A percentile compares a stretch with the other conserved stretches of the same genome.
Evolutionary conservation across 2,329 filamentous ascomycete species (phyloP).

Genomic region (Sporothrix protearum): DNA sequence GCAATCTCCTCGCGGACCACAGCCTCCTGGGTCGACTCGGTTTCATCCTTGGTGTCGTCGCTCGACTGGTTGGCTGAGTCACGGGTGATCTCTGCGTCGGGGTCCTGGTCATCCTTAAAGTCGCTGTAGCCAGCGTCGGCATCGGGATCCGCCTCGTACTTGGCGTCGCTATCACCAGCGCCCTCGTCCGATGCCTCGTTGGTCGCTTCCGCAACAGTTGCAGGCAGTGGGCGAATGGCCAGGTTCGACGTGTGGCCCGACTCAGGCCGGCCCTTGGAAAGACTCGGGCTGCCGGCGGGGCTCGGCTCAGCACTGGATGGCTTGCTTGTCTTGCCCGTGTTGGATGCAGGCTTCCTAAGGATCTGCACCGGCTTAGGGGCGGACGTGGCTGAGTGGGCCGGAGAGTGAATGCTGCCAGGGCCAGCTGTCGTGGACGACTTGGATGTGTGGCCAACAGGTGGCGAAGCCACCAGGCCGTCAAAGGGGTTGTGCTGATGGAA

Average conservation of each 20-base stretch:
- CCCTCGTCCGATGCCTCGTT: background rate
- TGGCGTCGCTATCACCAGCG: conserved; percentile 20
- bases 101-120: conserved; percentile 47
- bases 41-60: conserved; percentile 55
- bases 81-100: conserved; percentile 66
- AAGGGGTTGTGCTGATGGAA: conserved; percentile 41
- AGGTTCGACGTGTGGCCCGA: background rate
- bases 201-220: background rate
- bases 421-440: conserved; percentile 39
- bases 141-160: conserved; percentile 50
- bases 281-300: conserved; percentile 41
- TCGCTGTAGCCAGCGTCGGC: conserved; percentile 18
- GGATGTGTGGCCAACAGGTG: conserved; percentile 44
- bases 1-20: conserved; percentile 39
- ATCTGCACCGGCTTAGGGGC: conserved; percentile 43
- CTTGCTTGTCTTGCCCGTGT: conserved; percentile 42
- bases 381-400: conserved; percentile 33
- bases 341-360: conserved; percentile 49
- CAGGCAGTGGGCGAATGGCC: background rate
- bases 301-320: conserved; percentile 43
- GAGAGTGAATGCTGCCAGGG: conserved; percentile 30
- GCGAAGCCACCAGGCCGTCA: conserved; percentile 42
- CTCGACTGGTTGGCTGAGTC: conserved; percentile 57
- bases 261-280: conserved; percentile 2
- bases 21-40: conserved; percentile 45